phyloP scores from a whole-genome alignment of 805 yeast species.

The Ogataea dorogensis region DNA sequence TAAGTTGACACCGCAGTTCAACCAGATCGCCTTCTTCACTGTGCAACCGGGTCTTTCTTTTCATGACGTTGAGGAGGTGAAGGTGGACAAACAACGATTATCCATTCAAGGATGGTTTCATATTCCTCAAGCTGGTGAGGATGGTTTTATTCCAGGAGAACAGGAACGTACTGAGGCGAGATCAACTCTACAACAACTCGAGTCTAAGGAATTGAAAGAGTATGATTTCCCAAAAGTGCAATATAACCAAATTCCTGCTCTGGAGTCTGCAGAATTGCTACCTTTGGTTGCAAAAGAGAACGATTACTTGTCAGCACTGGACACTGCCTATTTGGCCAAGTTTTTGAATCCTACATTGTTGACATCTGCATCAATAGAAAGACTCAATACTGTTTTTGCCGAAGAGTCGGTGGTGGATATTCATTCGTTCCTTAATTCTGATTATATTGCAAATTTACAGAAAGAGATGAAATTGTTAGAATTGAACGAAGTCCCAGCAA shows the following conservation, averaged over 20 bases:
- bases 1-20: slow-evolving; percentile 86
- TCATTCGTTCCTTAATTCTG: slow-evolving; percentile 56
- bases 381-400: slow-evolving; percentile 51
- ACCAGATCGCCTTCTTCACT: slow-evolving; percentile 92
- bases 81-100: slow-evolving; percentile 83
- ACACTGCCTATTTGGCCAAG: slow-evolving; percentile 46
- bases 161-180: slow-evolving; percentile 73
- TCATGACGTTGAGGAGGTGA: slow-evolving; percentile 97
- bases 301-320: slow-evolving; percentile 29
- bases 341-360: slow-evolving; percentile 59
- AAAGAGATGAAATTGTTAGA: slow-evolving; percentile 54
- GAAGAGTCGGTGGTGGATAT: slow-evolving; percentile 73
- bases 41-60: slow-evolving; percentile 96
- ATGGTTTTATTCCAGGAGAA: slow-evolving; percentile 79
- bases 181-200: slow-evolving; percentile 77
- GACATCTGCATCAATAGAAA: slow-evolving; percentile 35
- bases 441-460: slow-evolving; percentile 47
- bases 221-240: slow-evolving; percentile 75
- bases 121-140: slow-evolving; percentile 91
- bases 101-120: slow-evolving; percentile 99
- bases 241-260: slow-evolving; percentile 26
- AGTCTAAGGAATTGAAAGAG: slow-evolving; percentile 71
- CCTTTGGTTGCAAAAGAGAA: slow-evolving; percentile 30
- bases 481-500: slow-evolving; percentile 48
- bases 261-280: slow-evolving; percentile 29